Evolutionary conservation across 73 alveolate species (phyloP).

Genomic region (Paramecium tetraurelia): DNA sequence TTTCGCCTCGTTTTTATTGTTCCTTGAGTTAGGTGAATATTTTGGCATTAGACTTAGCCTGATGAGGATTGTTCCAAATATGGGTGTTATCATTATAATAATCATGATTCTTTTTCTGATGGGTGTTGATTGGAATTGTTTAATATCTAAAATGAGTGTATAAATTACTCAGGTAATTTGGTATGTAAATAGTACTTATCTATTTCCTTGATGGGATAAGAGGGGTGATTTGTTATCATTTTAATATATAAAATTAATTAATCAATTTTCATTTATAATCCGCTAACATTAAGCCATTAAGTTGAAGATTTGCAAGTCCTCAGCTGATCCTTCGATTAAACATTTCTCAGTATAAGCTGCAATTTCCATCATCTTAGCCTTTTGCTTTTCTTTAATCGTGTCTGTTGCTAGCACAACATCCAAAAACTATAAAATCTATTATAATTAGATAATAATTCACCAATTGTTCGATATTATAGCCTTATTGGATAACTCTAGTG

Average conservation of each 20-base stretch:
- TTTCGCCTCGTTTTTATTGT: neutral
- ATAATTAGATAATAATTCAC: neutral
- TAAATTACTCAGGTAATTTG: constrained; percentile 34
- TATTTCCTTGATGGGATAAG: neutral
- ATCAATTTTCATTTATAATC: neutral
- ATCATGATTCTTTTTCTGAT: neutral
- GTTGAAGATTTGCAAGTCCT: neutral
- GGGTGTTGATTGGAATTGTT: neutral
- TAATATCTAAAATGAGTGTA: neutral
- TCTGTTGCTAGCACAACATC: neutral
- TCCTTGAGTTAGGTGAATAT: neutral
- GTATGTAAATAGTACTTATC: neutral
- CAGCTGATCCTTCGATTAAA: neutral
- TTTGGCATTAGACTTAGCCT: constrained; percentile 16
- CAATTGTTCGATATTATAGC: neutral
- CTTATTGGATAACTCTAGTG: neutral
- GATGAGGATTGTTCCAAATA: constrained; percentile 43
- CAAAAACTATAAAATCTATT: neutral
- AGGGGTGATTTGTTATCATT: constrained; percentile 15
- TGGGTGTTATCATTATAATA: constrained; percentile 45
- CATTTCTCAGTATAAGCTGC: neutral
- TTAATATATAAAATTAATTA: neutral
- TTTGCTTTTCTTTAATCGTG: neutral
- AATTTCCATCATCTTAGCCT: neutral
- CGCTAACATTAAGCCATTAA: neutral